Evolutionary conservation across 2,329 filamentous ascomycete species (phyloP).

Genomic region (Trichoderma sp.): DNA sequence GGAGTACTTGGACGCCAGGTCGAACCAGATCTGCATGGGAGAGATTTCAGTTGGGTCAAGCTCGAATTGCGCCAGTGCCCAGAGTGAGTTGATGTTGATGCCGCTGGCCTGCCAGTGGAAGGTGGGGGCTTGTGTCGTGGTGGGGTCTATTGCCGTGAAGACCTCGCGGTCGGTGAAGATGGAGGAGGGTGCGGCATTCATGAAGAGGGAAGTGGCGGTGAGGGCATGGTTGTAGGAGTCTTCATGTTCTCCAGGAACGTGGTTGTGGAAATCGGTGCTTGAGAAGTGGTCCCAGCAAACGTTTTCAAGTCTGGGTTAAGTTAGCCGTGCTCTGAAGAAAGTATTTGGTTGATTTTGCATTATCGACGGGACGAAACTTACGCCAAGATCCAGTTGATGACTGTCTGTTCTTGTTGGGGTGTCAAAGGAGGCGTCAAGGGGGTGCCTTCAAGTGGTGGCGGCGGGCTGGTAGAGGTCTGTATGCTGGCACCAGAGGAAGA

Average conservation of each 20-base stretch:
- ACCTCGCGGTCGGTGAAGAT: slow-evolving; percentile 36
- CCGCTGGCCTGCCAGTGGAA: slow-evolving; percentile 43
- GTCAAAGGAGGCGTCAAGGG: slow-evolving; percentile 30
- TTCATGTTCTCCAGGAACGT: slow-evolving; percentile 31
- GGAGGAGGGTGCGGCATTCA: slow-evolving; percentile 42
- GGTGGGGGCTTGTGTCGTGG: slow-evolving; percentile 31
- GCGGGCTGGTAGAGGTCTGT: slow-evolving; percentile 29
- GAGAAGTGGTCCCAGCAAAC: slow-evolving; percentile 55
- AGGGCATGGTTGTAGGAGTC: slow-evolving; percentile 45
- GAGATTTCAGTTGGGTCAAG: slow-evolving; percentile 46
- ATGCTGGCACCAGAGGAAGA: slow-evolving; percentile 30
- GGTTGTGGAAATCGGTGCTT: slow-evolving; percentile 42
- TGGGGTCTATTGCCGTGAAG: not conserved
- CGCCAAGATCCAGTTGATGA: slow-evolving; percentile 57
- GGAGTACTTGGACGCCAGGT: slow-evolving; percentile 48
- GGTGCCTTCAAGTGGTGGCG: slow-evolving; percentile 29
- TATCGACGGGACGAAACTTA: slow-evolving; percentile 36
- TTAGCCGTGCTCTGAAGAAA: not conserved
- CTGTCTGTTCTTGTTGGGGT: slow-evolving; percentile 46
- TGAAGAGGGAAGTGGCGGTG: slow-evolving; percentile 48
- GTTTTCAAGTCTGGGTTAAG: slow-evolving; percentile 49
- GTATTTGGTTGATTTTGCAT: not conserved
- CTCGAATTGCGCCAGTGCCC: slow-evolving; percentile 50
- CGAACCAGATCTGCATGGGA: slow-evolving; percentile 58
- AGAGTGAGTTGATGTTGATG: slow-evolving; percentile 47